Evolutionary conservation across 768 basidiomycete species (phyloP).

Genomic region (Rhizopogon vulgaris): DNA sequence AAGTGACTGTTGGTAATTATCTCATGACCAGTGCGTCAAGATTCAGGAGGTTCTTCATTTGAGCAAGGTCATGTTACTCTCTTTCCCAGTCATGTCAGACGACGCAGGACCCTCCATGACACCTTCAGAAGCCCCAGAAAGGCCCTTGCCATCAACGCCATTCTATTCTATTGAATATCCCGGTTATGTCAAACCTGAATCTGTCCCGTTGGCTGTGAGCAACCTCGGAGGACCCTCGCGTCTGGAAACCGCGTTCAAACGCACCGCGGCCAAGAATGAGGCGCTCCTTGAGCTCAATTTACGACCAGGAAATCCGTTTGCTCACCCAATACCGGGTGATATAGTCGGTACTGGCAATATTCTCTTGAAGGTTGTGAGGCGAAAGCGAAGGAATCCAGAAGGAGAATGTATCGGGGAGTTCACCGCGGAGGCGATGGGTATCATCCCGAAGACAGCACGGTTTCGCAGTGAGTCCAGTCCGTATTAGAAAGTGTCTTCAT

Average conservation of each 20-base stretch:
- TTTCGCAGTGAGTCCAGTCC: conserved; percentile 69
- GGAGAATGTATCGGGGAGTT: conserved; percentile 54
- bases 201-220: conserved; percentile 55
- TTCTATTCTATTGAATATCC: conserved; percentile 89
- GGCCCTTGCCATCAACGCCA: conserved; percentile 46
- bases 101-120: conserved; percentile 6
- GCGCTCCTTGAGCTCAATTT: conserved; percentile 72
- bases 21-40: too few species aligned
- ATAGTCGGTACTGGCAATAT: conserved; percentile 73
- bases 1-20: neutral
- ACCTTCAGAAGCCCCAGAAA: conserved; percentile 29
- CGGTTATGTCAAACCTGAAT: conserved; percentile 65
- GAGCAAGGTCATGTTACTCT: neutral
- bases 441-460: conserved; percentile 75
- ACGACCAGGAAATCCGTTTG: conserved; percentile 66
- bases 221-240: conserved; percentile 65
- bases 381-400: conserved; percentile 44
- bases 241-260: conserved; percentile 74
- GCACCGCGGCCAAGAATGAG: conserved; percentile 55
- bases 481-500: neutral
- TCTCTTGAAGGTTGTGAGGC: conserved; percentile 77
- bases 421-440: conserved; percentile 64
- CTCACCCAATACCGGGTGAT: conserved; percentile 82
- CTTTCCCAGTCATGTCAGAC: neutral
- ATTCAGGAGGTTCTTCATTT: too few species aligned